Base-by-base conservation (phyloP, 495 filamentous ascomycete genomes). In the Penicillium crystallinum region DNA sequence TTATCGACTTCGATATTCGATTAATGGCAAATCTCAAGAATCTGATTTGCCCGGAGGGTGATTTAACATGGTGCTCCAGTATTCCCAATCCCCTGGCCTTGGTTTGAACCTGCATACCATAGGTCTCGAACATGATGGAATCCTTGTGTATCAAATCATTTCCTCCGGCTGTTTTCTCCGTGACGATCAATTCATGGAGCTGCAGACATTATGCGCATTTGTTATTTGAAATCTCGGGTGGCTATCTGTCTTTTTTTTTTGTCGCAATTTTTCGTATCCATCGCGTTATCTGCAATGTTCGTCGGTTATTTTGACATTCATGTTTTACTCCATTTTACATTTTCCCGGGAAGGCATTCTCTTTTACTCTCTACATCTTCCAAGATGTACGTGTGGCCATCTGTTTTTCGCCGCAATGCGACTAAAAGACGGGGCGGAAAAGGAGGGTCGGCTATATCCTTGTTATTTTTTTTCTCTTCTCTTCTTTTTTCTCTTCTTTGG, bases 181-280 rank as follows among this genome's bases (percentile, higher is more conserved):
- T 38, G 51, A 30, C 42, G 31, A 35, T 19, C 10, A 23, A 18
- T 14, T 18, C n/a, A 23, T 27, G 19, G 27, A 46, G 29, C 40
- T 6, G n/a, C 23, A 43, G 52, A 42, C 31, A 37, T 46, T 43
- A 47, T 54, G 50, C 57, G 47, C 54, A 35, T 56, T n/a, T 48
- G 37, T 52, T 55, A 35, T 69, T 56, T 53, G 55, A 56, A n/a
- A 56, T 62, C 50, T 67, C 60, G 67, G 64, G 67, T 50, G 67
- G 67, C 56, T 65, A 60, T 59, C 53, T 68, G 49, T 49, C 33
- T 46, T 54, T 41, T 27, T 37, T 49, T 35, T 47, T 44, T 22
- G 47, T 51, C 57, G 43, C 45, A 57, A 39, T 57, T 65, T 61
- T 54, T 52, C n/a, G n/a, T n/a, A n/a, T 52, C 42, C 45, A 47